These are phyloP conservation scores for Triangularia verruculosa DNA, from an alignment of 2,329 filamentous ascomycete genomes.

Conservation along the genomic window DNA sequence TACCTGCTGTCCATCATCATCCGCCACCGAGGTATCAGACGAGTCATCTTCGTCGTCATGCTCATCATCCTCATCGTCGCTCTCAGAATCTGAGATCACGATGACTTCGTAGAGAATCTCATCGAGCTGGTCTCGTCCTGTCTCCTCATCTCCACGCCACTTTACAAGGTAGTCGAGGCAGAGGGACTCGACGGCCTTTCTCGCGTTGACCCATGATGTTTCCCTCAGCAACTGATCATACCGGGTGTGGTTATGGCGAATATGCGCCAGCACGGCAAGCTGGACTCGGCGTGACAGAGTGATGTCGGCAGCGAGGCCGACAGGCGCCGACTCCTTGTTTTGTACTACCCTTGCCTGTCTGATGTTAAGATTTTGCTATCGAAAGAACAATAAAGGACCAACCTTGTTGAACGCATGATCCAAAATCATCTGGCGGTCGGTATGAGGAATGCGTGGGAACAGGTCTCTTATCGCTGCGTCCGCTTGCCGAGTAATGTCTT, in stretches of 20 bases:
- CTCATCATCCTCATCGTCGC: conserved; percentile 41
- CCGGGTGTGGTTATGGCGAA: conserved; percentile 63
- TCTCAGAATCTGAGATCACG: conserved; percentile 61
- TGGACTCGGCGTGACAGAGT: conserved; percentile 61
- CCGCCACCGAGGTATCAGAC: conserved; percentile 21
- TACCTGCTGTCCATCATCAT: conserved; percentile 35
- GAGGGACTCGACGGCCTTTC: conserved; percentile 58
- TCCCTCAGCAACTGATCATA: conserved; percentile 61
- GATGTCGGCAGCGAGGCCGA: conserved; percentile 55
- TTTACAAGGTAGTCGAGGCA: conserved; percentile 66
- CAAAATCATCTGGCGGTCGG: conserved; percentile 60
- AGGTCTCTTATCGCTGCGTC: conserved; percentile 61
- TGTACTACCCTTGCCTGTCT: conserved; percentile 11
- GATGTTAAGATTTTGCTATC: conserved; percentile 4
- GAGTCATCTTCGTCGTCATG: conserved; percentile 31
- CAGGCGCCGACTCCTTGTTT: conserved; percentile 51
- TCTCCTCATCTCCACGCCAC: conserved; percentile 70
- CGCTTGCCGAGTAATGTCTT: conserved; percentile 60
- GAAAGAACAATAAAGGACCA: conserved; percentile 28
- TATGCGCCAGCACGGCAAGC: conserved; percentile 63
- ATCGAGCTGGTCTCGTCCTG: conserved; percentile 63
- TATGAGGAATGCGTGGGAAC: conserved; percentile 64
- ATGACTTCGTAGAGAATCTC: conserved; percentile 66
- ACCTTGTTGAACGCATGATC: conserved; percentile 63
- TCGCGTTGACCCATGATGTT: conserved; percentile 56